Evolutionary conservation across 345 rosid species (phyloP).

Genomic region (Eucalyptus pumila): DNA sequence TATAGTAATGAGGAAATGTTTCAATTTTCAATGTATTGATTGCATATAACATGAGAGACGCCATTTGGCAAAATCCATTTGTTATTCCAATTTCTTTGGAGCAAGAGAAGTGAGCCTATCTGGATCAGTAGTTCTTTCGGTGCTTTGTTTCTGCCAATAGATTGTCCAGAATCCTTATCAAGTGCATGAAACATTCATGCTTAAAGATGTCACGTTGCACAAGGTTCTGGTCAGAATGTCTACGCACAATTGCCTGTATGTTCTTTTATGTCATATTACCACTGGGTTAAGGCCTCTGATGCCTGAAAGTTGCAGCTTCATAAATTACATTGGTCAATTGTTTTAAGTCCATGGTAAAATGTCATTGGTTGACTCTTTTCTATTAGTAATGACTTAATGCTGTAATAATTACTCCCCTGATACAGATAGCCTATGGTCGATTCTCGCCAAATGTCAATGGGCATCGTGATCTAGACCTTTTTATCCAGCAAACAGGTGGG

Average conservation of each 20-base stretch:
- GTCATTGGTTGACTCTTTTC: not conserved
- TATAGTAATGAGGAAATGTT: not conserved
- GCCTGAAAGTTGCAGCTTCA: not conserved
- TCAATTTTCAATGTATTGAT: not conserved
- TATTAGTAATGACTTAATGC: not conserved
- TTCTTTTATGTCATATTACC: not conserved
- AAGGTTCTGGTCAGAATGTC: not conserved
- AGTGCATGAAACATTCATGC: not conserved
- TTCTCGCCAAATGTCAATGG: constrained; percentile 40
- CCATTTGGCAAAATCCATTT: not conserved
- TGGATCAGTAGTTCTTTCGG: not conserved
- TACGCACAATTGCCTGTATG: not conserved
- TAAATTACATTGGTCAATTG: not conserved
- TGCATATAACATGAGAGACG: not conserved
- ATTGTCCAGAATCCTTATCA: not conserved
- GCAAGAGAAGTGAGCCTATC: not conserved
- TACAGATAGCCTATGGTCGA: constrained; percentile 65
- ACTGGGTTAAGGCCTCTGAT: not conserved
- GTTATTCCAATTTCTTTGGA: not conserved
- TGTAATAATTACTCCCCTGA: not conserved
- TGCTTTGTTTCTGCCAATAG: not conserved
- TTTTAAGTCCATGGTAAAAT: not conserved
- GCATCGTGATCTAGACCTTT: constrained; percentile 61
- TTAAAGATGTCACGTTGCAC: not conserved
- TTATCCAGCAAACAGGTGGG: constrained; percentile 68